Percentiles rank a stretch among this genome's conserved stretches.
Evolutionary conservation across 768 basidiomycete species (phyloP).

Genomic region (Candolleomyces aberdarensis): DNA sequence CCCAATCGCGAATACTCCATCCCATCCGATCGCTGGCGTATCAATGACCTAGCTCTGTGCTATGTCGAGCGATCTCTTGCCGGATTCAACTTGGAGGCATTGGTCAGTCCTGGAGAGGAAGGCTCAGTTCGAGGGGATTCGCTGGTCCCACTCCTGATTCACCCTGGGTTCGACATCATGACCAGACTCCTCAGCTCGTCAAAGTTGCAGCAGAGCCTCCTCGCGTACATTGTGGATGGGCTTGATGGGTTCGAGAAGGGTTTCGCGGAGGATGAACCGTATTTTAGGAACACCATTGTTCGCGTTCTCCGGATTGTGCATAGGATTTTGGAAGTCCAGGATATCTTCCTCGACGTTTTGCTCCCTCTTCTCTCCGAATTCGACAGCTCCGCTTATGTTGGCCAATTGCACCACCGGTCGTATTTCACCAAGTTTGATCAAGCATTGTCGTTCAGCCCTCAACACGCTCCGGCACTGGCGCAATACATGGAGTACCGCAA

Average conservation of each 20-base stretch:
- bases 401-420: constrained; percentile 57
- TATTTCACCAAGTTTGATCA: constrained; percentile 75
- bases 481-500: constrained; percentile 72
- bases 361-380: constrained; percentile 73
- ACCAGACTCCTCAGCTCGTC: constrained; percentile 73
- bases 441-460: constrained; percentile 63
- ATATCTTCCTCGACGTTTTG: constrained; percentile 85
- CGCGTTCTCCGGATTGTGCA: constrained; percentile 81
- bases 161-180: constrained; percentile 88
- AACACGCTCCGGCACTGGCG: constrained; percentile 78
- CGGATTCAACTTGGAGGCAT: constrained; percentile 73
- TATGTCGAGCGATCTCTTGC: constrained; percentile 85
- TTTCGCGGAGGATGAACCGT: constrained; percentile 64
- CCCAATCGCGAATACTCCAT: constrained; percentile 70
- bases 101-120: constrained; percentile 60
- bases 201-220: constrained; percentile 65
- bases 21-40: constrained; percentile 79
- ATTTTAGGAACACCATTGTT: constrained; percentile 70
- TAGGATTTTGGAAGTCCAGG: constrained; percentile 81
- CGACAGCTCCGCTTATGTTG: constrained; percentile 51
- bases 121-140: constrained; percentile 46
- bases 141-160: constrained; percentile 56
- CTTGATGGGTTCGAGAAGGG: constrained; percentile 73
- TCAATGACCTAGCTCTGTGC: constrained; percentile 79
- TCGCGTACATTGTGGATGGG: constrained; percentile 81